phyloP scores from a whole-genome alignment of 2,329 filamentous ascomycete species.

The Colletotrichum destructivum region DNA sequence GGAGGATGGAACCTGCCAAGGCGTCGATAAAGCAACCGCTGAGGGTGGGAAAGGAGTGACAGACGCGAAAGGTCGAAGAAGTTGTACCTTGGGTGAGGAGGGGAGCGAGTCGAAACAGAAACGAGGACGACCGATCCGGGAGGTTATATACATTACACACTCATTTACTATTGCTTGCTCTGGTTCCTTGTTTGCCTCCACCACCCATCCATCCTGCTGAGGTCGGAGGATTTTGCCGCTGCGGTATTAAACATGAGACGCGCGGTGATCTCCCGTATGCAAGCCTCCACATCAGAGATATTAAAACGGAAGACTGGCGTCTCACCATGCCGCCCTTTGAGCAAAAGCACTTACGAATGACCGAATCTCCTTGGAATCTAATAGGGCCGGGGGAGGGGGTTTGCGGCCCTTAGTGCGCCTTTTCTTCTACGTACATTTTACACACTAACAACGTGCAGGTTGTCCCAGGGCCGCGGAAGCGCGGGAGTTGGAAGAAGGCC shows the following conservation, averaged over 20 bases:
- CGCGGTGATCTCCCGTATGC: conserved; percentile 41
- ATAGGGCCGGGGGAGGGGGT: neutral
- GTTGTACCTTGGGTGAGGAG: conserved; percentile 13
- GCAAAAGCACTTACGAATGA: neutral
- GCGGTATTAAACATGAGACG: conserved; percentile 38
- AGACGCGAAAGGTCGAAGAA: conserved; percentile 19
- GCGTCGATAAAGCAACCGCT: conserved; percentile 34
- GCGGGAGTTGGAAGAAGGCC: neutral
- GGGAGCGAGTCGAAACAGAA: neutral
- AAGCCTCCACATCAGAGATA: conserved; percentile 36
- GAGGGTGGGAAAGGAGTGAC: conserved; percentile 35
- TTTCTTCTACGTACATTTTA: neutral
- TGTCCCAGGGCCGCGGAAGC: conserved; percentile 11
- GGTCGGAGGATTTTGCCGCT: conserved; percentile 23
- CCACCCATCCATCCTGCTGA: conserved; percentile 1
- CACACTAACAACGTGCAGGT: neutral
- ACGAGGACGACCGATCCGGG: neutral
- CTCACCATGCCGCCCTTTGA: conserved; percentile 15
- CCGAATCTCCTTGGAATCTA: neutral
- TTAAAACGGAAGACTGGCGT: conserved; percentile 22
- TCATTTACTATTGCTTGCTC: neutral
- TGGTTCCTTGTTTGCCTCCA: conserved; percentile 11
- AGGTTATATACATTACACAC: conserved; percentile 19
- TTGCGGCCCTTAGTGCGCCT: neutral
- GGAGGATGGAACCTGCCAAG: conserved; percentile 40